Base-by-base conservation (phyloP, 805 yeast genomes). In the Nakazawaea molendinolei region DNA sequence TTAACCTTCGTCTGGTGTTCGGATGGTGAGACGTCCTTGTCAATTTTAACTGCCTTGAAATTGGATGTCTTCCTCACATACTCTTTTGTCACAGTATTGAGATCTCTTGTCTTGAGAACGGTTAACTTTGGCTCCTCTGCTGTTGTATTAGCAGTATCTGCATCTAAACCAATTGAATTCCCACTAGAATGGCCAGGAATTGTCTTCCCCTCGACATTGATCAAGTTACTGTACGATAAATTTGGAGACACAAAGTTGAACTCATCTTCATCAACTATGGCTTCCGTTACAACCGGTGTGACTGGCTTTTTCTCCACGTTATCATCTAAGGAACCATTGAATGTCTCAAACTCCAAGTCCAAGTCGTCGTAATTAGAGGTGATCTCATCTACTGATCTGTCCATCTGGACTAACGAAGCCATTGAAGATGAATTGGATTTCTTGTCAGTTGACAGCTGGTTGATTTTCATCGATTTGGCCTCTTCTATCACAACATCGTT, bases 281-380 rank as follows among this genome's bases (percentile, higher is more conserved):
- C 26, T 33, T 17, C 13, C 19, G 23, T 24, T 29, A 13, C 7
- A 8, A 10, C 14, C 12, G 12, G 13, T 17, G 23, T n/a, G 18
- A 24, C 24, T 12, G 28, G 10, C 19, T 34, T 15, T 16, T 39
- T 43, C 27, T 47, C 52, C 3, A 55, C 57, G 40, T 46, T 46
- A 27, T 55, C 56, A 9, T 47, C 40, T 17, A 53, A 37, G 1
- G 60, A 55, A 3, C 61, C 61, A 37, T 38, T 50, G 42, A 56
- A 56, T 2, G 49, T 48, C 30, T 56, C 61, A 42, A 42, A 56
- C 31, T 56, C 59, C 20, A 56, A 46, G 22, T 55, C 58, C 23
- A 56, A 44, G 34, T 50, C 52, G 22, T 46, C 46, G 32, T 42
- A 48, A 38, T 48, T 44, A 6, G 51, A 40, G 15, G 44, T 38